These are phyloP conservation scores for Nevesoporus exiguus DNA, from an alignment of 768 basidiomycete species.

Conservation along the genomic window DNA sequence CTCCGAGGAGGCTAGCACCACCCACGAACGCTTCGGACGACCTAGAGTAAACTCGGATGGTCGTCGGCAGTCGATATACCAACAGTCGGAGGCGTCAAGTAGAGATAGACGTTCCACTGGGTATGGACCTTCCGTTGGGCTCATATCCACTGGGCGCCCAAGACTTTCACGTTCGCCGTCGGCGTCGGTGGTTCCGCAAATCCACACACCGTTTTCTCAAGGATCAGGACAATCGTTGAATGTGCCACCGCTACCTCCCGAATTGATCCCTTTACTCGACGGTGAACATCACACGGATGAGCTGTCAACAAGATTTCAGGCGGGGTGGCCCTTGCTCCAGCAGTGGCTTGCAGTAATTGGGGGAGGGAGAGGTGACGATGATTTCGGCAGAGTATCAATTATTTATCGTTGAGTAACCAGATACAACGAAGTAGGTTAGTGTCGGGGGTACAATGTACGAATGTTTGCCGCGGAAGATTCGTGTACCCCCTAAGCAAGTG, in stretches of 20 bases:
- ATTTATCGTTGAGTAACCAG: conserved; percentile 59
- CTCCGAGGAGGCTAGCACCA: conserved; percentile 14
- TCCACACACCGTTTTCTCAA: conserved; percentile 24
- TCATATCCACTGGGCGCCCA: conserved; percentile 41
- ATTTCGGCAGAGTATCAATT: conserved; percentile 73
- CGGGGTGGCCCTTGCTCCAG: conserved; percentile 79
- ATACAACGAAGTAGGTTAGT: background rate
- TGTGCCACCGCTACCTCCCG: conserved; percentile 41
- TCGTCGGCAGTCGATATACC: conserved; percentile 24
- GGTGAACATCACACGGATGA: conserved; percentile 94
- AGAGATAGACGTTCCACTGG: conserved; percentile 21
- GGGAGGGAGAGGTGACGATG: conserved; percentile 56
- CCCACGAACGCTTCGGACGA: conserved; percentile 22
- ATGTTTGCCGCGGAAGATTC: background rate
- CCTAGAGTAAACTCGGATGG: conserved; percentile 30
- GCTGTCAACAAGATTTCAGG: conserved; percentile 75
- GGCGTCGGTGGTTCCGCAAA: conserved; percentile 40
- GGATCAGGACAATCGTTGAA: conserved; percentile 22
- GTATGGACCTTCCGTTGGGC: conserved; percentile 21
- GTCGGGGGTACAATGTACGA: background rate
- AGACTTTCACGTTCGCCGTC: conserved; percentile 60
- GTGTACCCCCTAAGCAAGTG: conserved; percentile 49
- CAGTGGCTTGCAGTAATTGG: conserved; percentile 64
- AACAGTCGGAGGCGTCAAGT: conserved; percentile 23
- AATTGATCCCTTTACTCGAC: conserved; percentile 62